These are phyloP conservation scores for Corylus heterophylla DNA, from an alignment of 306 rosid species.

Conservation along the genomic window DNA sequence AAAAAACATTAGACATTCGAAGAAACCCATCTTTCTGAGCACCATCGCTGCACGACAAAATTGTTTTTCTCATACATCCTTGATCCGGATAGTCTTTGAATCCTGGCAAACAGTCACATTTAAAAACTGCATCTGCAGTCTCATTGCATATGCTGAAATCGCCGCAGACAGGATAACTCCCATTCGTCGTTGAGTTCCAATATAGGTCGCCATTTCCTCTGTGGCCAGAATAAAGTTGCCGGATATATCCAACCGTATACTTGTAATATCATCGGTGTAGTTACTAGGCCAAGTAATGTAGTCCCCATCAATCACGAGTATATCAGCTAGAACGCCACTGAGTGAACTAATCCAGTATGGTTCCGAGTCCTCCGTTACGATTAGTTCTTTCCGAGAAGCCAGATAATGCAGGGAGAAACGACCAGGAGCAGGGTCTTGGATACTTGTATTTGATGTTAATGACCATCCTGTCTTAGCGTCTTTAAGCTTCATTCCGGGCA, in stretches of 20 bases:
- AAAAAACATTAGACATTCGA: neutral
- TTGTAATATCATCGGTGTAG: too few species aligned
- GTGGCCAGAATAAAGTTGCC: neutral
- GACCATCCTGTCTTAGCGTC: neutral
- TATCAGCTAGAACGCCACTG: neutral
- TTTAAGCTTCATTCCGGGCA: neutral
- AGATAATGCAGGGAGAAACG: neutral
- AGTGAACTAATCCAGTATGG: neutral
- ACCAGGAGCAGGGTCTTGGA: neutral
- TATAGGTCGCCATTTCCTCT: too few species aligned
- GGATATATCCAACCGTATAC: too few species aligned
- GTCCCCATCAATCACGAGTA: neutral
- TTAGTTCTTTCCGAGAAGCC: neutral
- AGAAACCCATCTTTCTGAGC: neutral
- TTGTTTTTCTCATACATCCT: too few species aligned
- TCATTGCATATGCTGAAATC: too few species aligned
- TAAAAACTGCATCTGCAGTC: too few species aligned
- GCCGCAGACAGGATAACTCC: too few species aligned
- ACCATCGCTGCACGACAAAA: too few species aligned
- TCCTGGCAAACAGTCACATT: too few species aligned
- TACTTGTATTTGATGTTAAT: neutral
- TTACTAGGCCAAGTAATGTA: neutral
- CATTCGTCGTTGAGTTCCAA: fast-evolving
- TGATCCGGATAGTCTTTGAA: too few species aligned
- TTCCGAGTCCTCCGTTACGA: neutral